phyloP scores from a whole-genome alignment of 2,329 filamentous ascomycete species.

The Pseudopithomyces maydicus region DNA sequence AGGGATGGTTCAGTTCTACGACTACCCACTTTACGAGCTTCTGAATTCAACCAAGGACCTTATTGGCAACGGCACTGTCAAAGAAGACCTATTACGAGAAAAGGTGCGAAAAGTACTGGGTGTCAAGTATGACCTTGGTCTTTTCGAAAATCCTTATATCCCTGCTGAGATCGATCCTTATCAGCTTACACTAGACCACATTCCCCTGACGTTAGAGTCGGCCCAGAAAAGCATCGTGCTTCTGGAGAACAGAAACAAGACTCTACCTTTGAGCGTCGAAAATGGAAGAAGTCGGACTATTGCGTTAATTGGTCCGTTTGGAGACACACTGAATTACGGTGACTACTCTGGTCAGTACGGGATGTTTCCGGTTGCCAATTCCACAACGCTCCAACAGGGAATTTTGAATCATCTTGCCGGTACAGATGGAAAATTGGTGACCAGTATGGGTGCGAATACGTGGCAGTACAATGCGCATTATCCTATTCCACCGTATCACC shows the following conservation, averaged over 20 bases:
- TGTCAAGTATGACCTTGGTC: slow-evolving; percentile 52
- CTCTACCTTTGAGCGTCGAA: slow-evolving; percentile 41
- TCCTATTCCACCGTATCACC: slow-evolving; percentile 50
- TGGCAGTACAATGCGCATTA: slow-evolving; percentile 54
- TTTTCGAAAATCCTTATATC: slow-evolving; percentile 49
- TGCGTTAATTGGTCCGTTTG: slow-evolving; percentile 50
- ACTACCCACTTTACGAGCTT: slow-evolving; percentile 49
- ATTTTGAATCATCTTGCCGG: slow-evolving; percentile 38
- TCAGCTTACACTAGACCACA: slow-evolving; percentile 43
- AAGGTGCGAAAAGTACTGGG: slow-evolving; percentile 46
- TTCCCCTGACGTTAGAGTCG: slow-evolving; percentile 48
- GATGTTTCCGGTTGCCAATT: slow-evolving; percentile 46
- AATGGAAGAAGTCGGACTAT: slow-evolving; percentile 40
- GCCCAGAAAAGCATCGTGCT: slow-evolving; percentile 52
- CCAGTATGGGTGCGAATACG: slow-evolving; percentile 51
- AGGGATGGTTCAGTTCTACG: slow-evolving; percentile 54
- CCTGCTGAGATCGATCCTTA: slow-evolving; percentile 40
- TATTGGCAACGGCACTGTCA: slow-evolving; percentile 44
- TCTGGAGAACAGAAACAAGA: slow-evolving; percentile 49
- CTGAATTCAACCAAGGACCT: slow-evolving; percentile 44
- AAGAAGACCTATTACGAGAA: slow-evolving; percentile 42
- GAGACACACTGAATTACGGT: slow-evolving; percentile 51
- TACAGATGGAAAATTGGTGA: slow-evolving; percentile 38
- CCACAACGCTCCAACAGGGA: slow-evolving; percentile 48
- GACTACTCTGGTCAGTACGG: slow-evolving; percentile 53